Evolutionary conservation across 139 green algal genomes (phyloP), one percentile per base, ranked within the genome.

Genomic region (Zygnema circumcarinatum): DNA sequence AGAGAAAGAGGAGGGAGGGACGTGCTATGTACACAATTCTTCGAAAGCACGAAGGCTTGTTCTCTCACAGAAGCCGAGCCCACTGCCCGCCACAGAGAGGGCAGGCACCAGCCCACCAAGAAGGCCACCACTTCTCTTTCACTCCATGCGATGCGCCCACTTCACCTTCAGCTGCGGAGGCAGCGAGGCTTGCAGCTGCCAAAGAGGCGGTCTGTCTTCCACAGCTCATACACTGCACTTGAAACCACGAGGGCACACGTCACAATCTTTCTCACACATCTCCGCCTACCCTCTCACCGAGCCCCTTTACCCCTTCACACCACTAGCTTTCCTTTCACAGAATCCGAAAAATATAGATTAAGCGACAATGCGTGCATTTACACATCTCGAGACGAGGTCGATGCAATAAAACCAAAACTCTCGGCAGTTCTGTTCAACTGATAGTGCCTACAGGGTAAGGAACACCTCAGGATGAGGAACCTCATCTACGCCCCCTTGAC

Each of bases 51-150:
- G 16, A 62, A 62, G 47, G 16, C 47, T 62, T 25, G 16, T 7
- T 62, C 7, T 25, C 16, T 62, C 47, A 62, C 16, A 62, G n/a
- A 81, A 81, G 32, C 7, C 74, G 47, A 0, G 74, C 74, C 80
- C 80, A 86, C 2, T 83, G 25, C 31, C 80, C 80, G n/a, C 80
- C 80, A 32, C 80, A 86, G 22, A 86, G n/a, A 42, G 80, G 80
- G 54, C 80, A 86, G 2, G 62, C 56, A 38, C 47, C 29, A 1
- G 54, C 67, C 53, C 53, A 86, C 36, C 80, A 69, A 11, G 80
- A 41, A 42, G 80, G 53, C 80, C 80, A 86, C 80, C 52, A 86
- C 22, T 81, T n/a, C 1, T 33, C 29, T 39, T 25, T 20, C 52
- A 81, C 38, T 32, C 31, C 47, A 25, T 3, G n/a, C 42, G 21